phyloP scores from a whole-genome alignment of 2,329 filamentous ascomycete genomes.

The Pseudocercospora pini-densiflorae region DNA sequence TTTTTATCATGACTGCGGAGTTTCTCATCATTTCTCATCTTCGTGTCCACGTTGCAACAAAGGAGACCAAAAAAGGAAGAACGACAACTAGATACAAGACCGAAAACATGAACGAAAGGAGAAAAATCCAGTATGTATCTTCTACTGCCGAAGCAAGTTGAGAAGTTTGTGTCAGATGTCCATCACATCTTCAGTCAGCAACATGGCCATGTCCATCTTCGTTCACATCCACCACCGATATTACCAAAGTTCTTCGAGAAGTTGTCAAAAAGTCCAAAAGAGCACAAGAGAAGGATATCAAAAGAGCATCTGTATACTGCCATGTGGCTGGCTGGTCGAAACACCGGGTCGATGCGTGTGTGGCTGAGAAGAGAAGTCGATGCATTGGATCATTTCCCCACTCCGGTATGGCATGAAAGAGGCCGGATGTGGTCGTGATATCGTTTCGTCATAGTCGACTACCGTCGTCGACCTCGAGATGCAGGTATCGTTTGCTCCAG shows the following conservation, averaged over 20 bases:
- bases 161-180: constrained; percentile 14
- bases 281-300: constrained; percentile 19
- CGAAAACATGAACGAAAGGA: constrained; percentile 15
- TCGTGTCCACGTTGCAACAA: constrained; percentile 24
- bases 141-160: constrained; percentile 16
- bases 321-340: not conserved
- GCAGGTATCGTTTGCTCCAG: constrained; percentile 21
- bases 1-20: constrained; percentile 6
- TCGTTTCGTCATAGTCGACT: constrained; percentile 30
- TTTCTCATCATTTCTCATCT: constrained; percentile 20
- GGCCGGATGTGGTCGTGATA: constrained; percentile 30
- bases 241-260: constrained; percentile 8
- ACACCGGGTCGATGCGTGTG: constrained; percentile 4
- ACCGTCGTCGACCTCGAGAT: constrained; percentile 24
- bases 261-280: constrained; percentile 14
- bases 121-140: constrained; percentile 22
- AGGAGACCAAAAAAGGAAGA: constrained; percentile 13
- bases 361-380: constrained; percentile 27
- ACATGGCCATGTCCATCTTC: constrained; percentile 13
- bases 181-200: constrained; percentile 14
- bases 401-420: constrained; percentile 16
- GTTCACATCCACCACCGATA: constrained; percentile 17
- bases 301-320: constrained; percentile 11
- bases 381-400: constrained; percentile 24
- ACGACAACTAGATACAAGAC: constrained; percentile 21